These are phyloP conservation scores for Zalaria obscura DNA, from an alignment of 2,329 filamentous ascomycete genomes.

Conservation along the genomic window DNA sequence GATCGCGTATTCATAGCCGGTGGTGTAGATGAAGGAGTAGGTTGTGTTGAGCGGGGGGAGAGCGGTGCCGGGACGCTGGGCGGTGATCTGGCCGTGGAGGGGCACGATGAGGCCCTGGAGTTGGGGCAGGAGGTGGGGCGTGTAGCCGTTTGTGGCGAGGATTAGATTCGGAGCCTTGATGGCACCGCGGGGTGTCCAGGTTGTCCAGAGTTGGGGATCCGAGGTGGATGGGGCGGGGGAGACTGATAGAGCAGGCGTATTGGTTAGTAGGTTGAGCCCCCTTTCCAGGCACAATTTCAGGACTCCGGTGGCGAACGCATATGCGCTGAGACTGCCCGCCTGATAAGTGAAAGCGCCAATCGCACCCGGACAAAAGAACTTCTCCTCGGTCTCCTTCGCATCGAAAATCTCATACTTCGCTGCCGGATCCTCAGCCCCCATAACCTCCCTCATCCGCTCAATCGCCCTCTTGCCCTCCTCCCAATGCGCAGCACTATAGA, in stretches of 20 bases:
- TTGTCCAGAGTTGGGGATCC: slow-evolving; percentile 8
- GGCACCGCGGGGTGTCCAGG: slow-evolving; percentile 11
- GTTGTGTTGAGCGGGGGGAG: slow-evolving; percentile 31
- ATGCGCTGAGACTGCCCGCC: slow-evolving; percentile 28
- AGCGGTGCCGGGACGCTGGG: slow-evolving; percentile 20
- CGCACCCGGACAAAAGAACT: slow-evolving; percentile 22
- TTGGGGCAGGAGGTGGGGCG: slow-evolving; percentile 10
- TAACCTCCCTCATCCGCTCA: slow-evolving; percentile 28
- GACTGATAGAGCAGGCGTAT: slow-evolving; percentile 27
- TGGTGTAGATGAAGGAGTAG: slow-evolving; percentile 47
- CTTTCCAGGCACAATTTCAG: slow-evolving; percentile 28
- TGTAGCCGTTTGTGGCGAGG: slow-evolving; percentile 16
- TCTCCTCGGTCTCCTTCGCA: slow-evolving; percentile 26
- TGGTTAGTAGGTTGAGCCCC: slow-evolving; percentile 39
- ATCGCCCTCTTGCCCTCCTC: slow-evolving; percentile 24
- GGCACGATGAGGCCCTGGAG: slow-evolving; percentile 21
- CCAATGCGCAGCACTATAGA: slow-evolving; percentile 37
- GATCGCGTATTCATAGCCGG: slow-evolving; percentile 56
- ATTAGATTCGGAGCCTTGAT: slow-evolving; percentile 12
- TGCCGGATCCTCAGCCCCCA: slow-evolving; percentile 28
- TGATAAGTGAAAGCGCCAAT: slow-evolving; percentile 35
- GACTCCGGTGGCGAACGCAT: slow-evolving; percentile 28
- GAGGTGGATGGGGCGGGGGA: background rate
- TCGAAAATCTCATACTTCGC: slow-evolving; percentile 31
- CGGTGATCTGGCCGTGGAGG: slow-evolving; percentile 25